Conservation (phyloP, 2,329 filamentous ascomycete genomes). For the Setomelanomma holmii region DNA sequence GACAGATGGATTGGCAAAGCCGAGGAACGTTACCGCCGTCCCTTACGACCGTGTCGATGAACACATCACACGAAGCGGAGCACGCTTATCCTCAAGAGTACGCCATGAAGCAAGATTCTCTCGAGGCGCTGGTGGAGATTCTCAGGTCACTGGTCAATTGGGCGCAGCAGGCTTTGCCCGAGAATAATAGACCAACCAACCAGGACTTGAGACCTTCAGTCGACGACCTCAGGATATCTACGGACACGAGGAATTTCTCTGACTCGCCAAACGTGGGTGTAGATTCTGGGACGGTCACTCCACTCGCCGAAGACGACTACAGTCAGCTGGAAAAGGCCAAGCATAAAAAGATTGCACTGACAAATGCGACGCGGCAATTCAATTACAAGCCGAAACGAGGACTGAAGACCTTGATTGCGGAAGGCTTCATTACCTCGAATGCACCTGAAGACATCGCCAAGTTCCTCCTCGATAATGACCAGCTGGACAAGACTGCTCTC, state of each 20-base stretch:
- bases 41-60: conserved; percentile 79
- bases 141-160: conserved; percentile 90
- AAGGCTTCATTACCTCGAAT: conserved; percentile 85
- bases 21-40: conserved; percentile 86
- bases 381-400: conserved; percentile 98
- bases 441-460: conserved; percentile 80
- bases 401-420: conserved; percentile 80
- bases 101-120: conserved; percentile 83
- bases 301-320: conserved; percentile 79
- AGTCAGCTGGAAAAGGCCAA: conserved; percentile 95
- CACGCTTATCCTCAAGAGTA: conserved; percentile 86
- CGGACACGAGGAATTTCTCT: conserved; percentile 72
- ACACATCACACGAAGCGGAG: conserved; percentile 63
- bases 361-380: conserved; percentile 88
- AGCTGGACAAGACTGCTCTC: conserved; percentile 87
- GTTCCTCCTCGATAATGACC: conserved; percentile 82
- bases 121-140: conserved; percentile 88
- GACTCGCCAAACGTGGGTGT: conserved; percentile 66
- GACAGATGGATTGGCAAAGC: conserved; percentile 80
- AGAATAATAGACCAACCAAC: conserved; percentile 53
- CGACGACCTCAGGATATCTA: conserved; percentile 72
- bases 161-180: conserved; percentile 73
- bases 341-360: conserved; percentile 88
- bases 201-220: conserved; percentile 59
- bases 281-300: conserved; percentile 53